Evolutionary conservation across 2,329 filamentous ascomycete genomes (phyloP), one percentile per base, ranked within the genome.

Genomic region (Diaporthe sp.): DNA sequence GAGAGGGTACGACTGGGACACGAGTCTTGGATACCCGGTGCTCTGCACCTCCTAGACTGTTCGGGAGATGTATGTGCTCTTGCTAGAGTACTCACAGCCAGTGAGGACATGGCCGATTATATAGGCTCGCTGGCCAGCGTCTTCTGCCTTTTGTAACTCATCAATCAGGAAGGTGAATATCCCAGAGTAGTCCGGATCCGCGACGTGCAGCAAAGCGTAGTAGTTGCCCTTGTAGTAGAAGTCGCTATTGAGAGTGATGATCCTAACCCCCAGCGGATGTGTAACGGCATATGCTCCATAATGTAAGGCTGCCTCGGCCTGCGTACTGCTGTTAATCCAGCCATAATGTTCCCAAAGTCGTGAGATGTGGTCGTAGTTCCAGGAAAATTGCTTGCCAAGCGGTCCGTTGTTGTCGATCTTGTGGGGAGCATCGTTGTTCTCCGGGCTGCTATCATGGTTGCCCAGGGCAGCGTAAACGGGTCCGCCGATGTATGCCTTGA

Each of bases 351-450:
- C 82, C 89, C 89, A 91, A 0, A 91, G 81, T 17, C 81, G 81
- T n/a, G 88, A 84, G 22, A 91, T 82, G 76, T 90, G 88, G 35
- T 89, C 83, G 76, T 88, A 90, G 76, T 90, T 90, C 89, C 89
- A 91, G 70, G 86, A 88, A 76, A 88, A 86, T 76, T 91, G 89
- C 75, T 86, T 80, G 1, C 88, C 88, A 1, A 91, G 81, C 1
- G 84, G 83, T 0, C 87, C 88, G 50, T 78, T 72, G n/a, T 73
- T 56, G 12, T 88, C 88, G 12, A 91, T 81, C 39, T 80, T 86
- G 76, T 90, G 86, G 2, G 89, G 87, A 9, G 85, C 84, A 76
- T 89, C 86, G 35, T 89, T 86, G 30, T 86, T 87, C 72, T 87
- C 85, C 2, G 89, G 89, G 73, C 85, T 88, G 15, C 84, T 87